A percentile compares a stretch with the other conserved stretches of the same genome.
Evolutionary conservation across 768 basidiomycete species (phyloP).

Genomic region (Collybiopsis luxurians): DNA sequence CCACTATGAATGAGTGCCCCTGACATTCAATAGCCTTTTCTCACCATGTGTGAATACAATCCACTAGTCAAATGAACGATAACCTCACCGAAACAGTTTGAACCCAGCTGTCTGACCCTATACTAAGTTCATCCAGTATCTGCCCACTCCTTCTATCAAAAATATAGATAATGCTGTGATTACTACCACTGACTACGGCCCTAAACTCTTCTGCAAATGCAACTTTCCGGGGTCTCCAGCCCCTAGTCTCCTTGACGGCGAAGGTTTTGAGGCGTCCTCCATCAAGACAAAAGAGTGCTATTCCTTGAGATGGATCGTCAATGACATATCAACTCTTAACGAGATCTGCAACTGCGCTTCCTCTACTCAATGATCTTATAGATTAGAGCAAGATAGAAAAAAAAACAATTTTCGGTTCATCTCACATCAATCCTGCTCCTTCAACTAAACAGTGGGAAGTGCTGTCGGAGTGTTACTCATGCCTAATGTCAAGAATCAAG

Average conservation of each 20-base stretch:
- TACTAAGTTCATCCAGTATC: background rate
- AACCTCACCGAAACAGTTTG: too few species aligned
- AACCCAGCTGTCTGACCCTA: too few species aligned
- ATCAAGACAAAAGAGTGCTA: background rate
- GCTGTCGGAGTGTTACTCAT: too few species aligned
- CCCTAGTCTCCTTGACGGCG: background rate
- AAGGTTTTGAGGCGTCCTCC: background rate
- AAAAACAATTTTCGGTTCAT: too few species aligned
- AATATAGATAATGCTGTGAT: background rate
- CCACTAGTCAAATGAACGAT: too few species aligned
- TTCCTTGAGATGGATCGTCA: background rate
- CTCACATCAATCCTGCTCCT: background rate
- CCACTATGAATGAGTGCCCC: too few species aligned
- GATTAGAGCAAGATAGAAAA: background rate
- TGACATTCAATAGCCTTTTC: too few species aligned
- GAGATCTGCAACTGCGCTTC: background rate
- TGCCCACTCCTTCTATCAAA: background rate
- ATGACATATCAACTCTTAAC: background rate
- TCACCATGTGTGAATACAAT: too few species aligned
- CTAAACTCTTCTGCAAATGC: background rate
- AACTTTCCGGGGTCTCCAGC: background rate
- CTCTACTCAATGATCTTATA: background rate
- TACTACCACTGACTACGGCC: background rate
- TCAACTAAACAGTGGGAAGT: background rate
- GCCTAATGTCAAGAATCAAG: too few species aligned